Conservation (phyloP, 2,329 filamentous ascomycete genomes). For the Alternaria sp. region DNA sequence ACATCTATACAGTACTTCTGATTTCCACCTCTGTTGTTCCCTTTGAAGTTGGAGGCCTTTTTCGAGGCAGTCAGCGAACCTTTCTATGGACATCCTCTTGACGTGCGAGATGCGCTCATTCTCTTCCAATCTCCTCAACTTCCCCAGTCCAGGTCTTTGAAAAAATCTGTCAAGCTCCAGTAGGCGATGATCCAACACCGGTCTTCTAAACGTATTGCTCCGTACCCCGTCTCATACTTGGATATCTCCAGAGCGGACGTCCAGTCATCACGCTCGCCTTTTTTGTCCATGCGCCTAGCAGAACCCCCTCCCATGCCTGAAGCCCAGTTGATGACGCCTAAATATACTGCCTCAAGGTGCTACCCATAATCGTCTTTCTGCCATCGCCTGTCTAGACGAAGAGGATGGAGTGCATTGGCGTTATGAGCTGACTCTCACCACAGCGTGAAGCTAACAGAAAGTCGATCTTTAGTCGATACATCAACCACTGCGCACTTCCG, state of each 20-base stretch:
- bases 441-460: slow-evolving; percentile 2
- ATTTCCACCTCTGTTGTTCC: not conserved
- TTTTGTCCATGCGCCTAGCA: not conserved
- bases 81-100: slow-evolving; percentile 3
- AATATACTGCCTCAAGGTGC: slow-evolving; percentile 17
- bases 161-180: slow-evolving; percentile 7
- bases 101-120: slow-evolving; percentile 1
- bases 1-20: not conserved
- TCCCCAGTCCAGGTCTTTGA: slow-evolving; percentile 15
- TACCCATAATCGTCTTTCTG: slow-evolving; percentile 14
- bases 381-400: slow-evolving; percentile 1
- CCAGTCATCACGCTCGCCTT: not conserved
- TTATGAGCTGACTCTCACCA: not conserved
- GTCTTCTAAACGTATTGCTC: not conserved
- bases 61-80: slow-evolving; percentile 1
- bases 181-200: slow-evolving; percentile 4
- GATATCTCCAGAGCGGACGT: not conserved
- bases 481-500: not conserved
- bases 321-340: slow-evolving; percentile 18
- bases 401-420: slow-evolving; percentile 16
- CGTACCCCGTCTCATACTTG: not conserved
- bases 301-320: not conserved
- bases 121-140: not conserved
- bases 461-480: not conserved
- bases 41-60: not conserved